Base-by-base conservation (phyloP, 2,329 filamentous ascomycete genomes). In the Dactylellina haptotyla region DNA sequence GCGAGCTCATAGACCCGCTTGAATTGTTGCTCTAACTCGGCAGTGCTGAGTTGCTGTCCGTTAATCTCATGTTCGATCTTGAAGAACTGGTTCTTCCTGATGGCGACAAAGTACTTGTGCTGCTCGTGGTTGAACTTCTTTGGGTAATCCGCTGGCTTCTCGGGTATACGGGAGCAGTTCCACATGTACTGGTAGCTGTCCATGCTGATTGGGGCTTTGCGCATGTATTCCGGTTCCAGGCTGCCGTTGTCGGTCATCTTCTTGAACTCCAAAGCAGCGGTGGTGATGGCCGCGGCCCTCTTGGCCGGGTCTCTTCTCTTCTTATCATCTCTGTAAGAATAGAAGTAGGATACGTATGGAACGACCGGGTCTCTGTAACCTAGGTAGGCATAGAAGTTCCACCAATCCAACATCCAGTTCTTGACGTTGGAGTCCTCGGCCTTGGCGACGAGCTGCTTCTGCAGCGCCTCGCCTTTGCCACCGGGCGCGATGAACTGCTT, bases 101-200 rank as follows among this genome's bases (percentile, higher is more conserved):
- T 87, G 37, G 88, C 95, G 53, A 97, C 82, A 77, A 99, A 91
- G 83, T 98, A 90, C 83, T 94, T 90, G 84, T 97, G 87, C 75
- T 90, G 86, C 73, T 87, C 83, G 69, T 87, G 82, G 9, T 88
- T 83, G 82, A 90, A 97, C 83, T 97, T 97, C 80, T 90, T 84
- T 8, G 91, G 90, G 79, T 92, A 88, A 80, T 99, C 95, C 32
- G 88, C 86, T 10, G 92, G 90, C 79, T 89, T 90, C 61, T 90
- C 90, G 28, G 94, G 90, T 41, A 98, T 89, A 77, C 95, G 90
- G 82, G 88, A 91, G 82, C 87, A 88, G 83, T 99, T 98, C 87
- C 99, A 99, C 95, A 99, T 99, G 87, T 89, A 98, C 84, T 97
- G 85, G 85, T 97, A 98, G 80, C 92, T 95, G 85, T 93, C 93